Percentiles rank a stretch among this genome's conserved stretches.
phyloP scores from a whole-genome alignment of 257 asterid genomes.

The Eucommia ulmoides region DNA sequence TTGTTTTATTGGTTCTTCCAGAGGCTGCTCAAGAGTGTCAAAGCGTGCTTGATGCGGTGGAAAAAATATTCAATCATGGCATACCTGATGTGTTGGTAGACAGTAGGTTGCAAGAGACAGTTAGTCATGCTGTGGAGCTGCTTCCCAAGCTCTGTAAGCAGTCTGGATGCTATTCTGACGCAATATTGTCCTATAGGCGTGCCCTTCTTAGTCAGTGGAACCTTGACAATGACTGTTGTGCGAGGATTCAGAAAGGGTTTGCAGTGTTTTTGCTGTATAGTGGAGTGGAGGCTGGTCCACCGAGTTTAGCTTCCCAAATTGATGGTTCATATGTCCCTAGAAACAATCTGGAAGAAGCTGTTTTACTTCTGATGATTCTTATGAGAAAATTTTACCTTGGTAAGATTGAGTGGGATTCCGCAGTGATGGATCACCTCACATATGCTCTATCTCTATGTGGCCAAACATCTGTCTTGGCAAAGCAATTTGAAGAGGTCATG shows the following conservation, averaged over 20 bases:
- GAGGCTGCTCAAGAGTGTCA: slow-evolving; percentile 85
- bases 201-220: slow-evolving; percentile 86
- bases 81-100: slow-evolving; percentile 50
- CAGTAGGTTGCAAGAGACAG: slow-evolving; percentile 80
- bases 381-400: slow-evolving; percentile 44
- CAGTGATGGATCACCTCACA: slow-evolving; percentile 68
- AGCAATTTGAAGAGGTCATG: slow-evolving; percentile 72
- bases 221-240: slow-evolving; percentile 57
- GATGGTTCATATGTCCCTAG: slow-evolving; percentile 70
- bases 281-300: slow-evolving; percentile 64
- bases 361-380: slow-evolving; percentile 69
- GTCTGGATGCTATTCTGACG: slow-evolving; percentile 57
- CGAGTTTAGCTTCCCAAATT: slow-evolving; percentile 60
- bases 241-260: slow-evolving; percentile 72
- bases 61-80: slow-evolving; percentile 62
- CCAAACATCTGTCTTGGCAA: slow-evolving; percentile 56
- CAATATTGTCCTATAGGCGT: slow-evolving; percentile 69
- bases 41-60: slow-evolving; percentile 63
- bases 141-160: slow-evolving; percentile 87
- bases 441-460: slow-evolving; percentile 75
- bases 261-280: slow-evolving; percentile 73
- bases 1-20: slow-evolving; percentile 19
- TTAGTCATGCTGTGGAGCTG: slow-evolving; percentile 69
- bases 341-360: slow-evolving; percentile 75
- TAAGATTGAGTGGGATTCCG: slow-evolving; percentile 75